Conservation (phyloP, 192 early-diverging fungal species). For the Chytriomyces hyalinus region DNA sequence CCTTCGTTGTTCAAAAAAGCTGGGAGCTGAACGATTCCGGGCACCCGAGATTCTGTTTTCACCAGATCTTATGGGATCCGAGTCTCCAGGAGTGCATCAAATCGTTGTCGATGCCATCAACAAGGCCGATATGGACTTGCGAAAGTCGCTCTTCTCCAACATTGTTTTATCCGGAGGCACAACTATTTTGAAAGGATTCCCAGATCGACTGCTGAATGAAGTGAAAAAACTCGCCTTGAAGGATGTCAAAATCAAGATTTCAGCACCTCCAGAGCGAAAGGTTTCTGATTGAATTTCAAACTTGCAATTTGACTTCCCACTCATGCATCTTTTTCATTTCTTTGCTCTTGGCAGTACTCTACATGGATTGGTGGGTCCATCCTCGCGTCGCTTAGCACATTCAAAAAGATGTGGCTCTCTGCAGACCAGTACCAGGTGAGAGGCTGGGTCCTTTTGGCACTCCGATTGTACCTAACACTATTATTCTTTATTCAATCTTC, state of each 20-base stretch:
- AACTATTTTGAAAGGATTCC: constrained; percentile 23
- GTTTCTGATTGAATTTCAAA: neutral
- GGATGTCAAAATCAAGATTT: constrained; percentile 35
- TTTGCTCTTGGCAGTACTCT: constrained; percentile 15
- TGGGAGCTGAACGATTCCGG: constrained; percentile 41
- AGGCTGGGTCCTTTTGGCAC: neutral
- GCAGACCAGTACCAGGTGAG: constrained; percentile 23
- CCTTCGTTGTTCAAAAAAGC: neutral
- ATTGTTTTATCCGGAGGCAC: constrained; percentile 41
- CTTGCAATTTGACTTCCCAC: neutral
- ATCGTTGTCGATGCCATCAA: constrained; percentile 30
- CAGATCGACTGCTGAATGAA: constrained; percentile 34
- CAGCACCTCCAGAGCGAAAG: constrained; percentile 40
- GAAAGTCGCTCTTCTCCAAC: constrained; percentile 36
- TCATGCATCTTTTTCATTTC: neutral
- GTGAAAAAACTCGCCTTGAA: constrained; percentile 29
- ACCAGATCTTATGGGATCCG: constrained; percentile 27
- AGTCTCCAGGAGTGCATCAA: constrained; percentile 31
- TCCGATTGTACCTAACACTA: neutral
- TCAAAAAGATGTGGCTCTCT: constrained; percentile 42
- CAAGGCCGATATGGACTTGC: constrained; percentile 39
- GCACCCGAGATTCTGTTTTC: constrained; percentile 31
- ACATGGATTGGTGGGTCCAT: constrained; percentile 52
- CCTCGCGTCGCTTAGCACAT: constrained; percentile 41
- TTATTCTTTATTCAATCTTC: neutral